These are phyloP conservation scores for Lasiosphaeria ovina DNA, from an alignment of 495 filamentous ascomycete genomes.

Conservation along the genomic window DNA sequence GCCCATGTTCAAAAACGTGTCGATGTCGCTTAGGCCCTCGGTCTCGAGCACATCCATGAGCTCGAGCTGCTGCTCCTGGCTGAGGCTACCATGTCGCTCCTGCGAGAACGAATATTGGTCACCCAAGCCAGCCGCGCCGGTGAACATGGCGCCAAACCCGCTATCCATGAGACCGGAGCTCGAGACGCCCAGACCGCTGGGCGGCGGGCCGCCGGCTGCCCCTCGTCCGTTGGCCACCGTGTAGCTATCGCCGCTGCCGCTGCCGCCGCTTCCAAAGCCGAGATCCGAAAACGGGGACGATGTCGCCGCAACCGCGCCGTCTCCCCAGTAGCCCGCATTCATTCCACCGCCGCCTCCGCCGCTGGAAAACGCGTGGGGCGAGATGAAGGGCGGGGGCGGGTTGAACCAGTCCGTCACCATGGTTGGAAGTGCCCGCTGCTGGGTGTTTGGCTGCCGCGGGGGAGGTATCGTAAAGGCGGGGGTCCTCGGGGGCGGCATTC, in stretches of 20 bases:
- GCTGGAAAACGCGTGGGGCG: conserved; percentile 40
- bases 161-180: conserved; percentile 21
- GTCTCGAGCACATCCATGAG: conserved; percentile 65
- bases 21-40: conserved; percentile 61
- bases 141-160: conserved; percentile 29
- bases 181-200: conserved; percentile 4
- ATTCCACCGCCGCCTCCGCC: neutral
- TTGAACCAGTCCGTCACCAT: conserved; percentile 43
- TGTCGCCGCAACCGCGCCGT: conserved; percentile 2
- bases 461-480: conserved; percentile 41
- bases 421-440: conserved; percentile 40
- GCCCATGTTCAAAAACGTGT: conserved; percentile 55
- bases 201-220: conserved; percentile 1
- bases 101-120: conserved; percentile 33
- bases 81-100: conserved; percentile 61
- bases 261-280: conserved; percentile 13
- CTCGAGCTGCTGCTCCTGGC: conserved; percentile 68
- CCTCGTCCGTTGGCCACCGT: conserved; percentile 1
- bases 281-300: conserved; percentile 16
- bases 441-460: conserved; percentile 29
- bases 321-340: conserved; percentile 17
- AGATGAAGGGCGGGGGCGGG: conserved; percentile 53
- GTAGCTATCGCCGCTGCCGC: conserved; percentile 12
- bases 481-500: conserved; percentile 17
- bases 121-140: conserved; percentile 27